Conservation (phyloP, 2,329 filamentous ascomycete genomes). For the Cytospora piceae region DNA sequence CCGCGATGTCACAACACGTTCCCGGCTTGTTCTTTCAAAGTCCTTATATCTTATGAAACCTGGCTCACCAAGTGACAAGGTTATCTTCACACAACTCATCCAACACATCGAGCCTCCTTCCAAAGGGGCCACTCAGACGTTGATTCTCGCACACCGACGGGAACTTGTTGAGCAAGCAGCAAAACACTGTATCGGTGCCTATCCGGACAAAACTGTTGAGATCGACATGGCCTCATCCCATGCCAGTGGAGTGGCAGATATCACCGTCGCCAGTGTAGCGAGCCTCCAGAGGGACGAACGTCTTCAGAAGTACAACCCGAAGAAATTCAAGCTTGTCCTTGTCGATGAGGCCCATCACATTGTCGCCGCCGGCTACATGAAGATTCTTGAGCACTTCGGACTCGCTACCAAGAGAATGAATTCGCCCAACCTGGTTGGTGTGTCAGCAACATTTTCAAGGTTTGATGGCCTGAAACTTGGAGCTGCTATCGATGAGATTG, state of each 20-base stretch:
- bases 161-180: slow-evolving; percentile 96
- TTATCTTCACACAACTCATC: slow-evolving; percentile 96
- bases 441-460: slow-evolving; percentile 75
- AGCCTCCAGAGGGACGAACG: slow-evolving; percentile 79
- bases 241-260: slow-evolving; percentile 82
- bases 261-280: slow-evolving; percentile 88
- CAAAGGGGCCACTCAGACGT: slow-evolving; percentile 69
- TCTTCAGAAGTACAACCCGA: slow-evolving; percentile 80
- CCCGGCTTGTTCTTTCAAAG: background rate
- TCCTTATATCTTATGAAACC: background rate
- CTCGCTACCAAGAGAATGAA: slow-evolving; percentile 52
- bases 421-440: slow-evolving; percentile 77
- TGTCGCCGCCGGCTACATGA: slow-evolving; percentile 79
- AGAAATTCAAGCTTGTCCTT: slow-evolving; percentile 82
- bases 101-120: slow-evolving; percentile 67
- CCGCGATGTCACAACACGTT: background rate
- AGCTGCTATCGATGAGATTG: slow-evolving; percentile 88
- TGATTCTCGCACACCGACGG: slow-evolving; percentile 89
- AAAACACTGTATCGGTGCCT: slow-evolving; percentile 77
- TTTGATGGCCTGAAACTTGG: slow-evolving; percentile 85
- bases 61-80: slow-evolving; percentile 49
- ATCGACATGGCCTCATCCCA: slow-evolving; percentile 86
- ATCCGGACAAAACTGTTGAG: slow-evolving; percentile 80
- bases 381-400: slow-evolving; percentile 77
- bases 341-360: slow-evolving; percentile 98